A percentile compares a stretch with the other conserved stretches of the same genome.
These are phyloP conservation scores for Colletotrichum sp. DNA, from an alignment of 2,329 filamentous ascomycete genomes.

Conservation along the genomic window DNA sequence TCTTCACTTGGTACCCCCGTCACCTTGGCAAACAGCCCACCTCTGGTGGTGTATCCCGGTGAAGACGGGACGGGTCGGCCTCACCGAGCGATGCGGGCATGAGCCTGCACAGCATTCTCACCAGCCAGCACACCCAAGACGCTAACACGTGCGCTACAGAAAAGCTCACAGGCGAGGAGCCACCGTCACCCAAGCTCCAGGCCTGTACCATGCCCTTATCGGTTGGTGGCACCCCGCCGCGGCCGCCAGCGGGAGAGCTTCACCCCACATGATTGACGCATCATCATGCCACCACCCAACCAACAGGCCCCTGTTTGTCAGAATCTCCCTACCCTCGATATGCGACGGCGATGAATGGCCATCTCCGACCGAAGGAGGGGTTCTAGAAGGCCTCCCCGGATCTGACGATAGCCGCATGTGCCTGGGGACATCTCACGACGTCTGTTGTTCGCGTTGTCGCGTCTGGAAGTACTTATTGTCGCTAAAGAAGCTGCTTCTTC, in stretches of 20 bases:
- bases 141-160: neutral
- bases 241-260: slow-evolving; percentile 10
- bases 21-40: neutral
- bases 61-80: neutral
- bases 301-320: slow-evolving; percentile 22
- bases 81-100: neutral
- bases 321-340: slow-evolving; percentile 16
- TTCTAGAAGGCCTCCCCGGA: slow-evolving; percentile 14
- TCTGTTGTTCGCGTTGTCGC: neutral
- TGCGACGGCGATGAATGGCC: slow-evolving; percentile 17
- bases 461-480: slow-evolving; percentile 4
- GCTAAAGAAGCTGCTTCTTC: neutral
- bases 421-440: neutral
- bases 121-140: neutral
- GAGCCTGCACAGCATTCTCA: neutral
- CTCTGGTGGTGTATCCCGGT: neutral
- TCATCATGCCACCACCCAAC: slow-evolving; percentile 23
- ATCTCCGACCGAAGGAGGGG: neutral
- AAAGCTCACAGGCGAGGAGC: neutral
- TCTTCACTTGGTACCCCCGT: neutral
- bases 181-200: neutral
- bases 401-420: slow-evolving; percentile 1
- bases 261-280: slow-evolving; percentile 20
- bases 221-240: neutral
- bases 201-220: neutral